A percentile compares a stretch with the other conserved stretches of the same genome.
These are phyloP conservation scores for Dendrobium catenatum DNA, from an alignment of 106 monocot species.

Conservation along the genomic window DNA sequence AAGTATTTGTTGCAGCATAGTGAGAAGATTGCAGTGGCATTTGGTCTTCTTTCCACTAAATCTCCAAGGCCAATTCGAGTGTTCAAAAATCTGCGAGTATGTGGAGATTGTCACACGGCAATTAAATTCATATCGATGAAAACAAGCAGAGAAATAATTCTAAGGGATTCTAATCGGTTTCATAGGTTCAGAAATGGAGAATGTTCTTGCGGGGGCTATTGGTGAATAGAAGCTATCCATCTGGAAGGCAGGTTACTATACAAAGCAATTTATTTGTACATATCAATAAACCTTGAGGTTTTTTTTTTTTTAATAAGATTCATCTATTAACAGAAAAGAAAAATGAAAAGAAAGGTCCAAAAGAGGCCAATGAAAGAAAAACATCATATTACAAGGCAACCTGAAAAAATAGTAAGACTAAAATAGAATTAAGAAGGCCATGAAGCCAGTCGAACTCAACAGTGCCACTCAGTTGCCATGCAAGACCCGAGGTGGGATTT, in stretches of 20 bases:
- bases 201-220: slow-evolving; percentile 65
- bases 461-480: too few species aligned
- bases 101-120: slow-evolving; percentile 65
- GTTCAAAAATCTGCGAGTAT: slow-evolving; percentile 71
- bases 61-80: slow-evolving; percentile 48
- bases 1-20: slow-evolving; percentile 65
- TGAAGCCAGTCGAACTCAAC: too few species aligned
- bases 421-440: too few species aligned
- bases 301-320: too few species aligned
- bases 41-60: slow-evolving; percentile 57
- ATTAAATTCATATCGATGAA: slow-evolving; percentile 46
- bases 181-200: slow-evolving; percentile 42
- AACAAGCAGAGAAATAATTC: slow-evolving; percentile 30
- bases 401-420: too few species aligned
- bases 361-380: too few species aligned
- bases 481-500: too few species aligned
- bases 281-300: too few species aligned
- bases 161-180: slow-evolving; percentile 56
- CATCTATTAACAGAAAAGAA: too few species aligned
- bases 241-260: not conserved
- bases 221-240: slow-evolving; percentile 19
- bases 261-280: too few species aligned
- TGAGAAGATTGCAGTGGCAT: slow-evolving; percentile 78
- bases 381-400: too few species aligned
- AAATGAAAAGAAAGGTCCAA: too few species aligned